Evolutionary conservation across 306 rosid genomes (phyloP).

Genomic region (Lathyrus sativus): DNA sequence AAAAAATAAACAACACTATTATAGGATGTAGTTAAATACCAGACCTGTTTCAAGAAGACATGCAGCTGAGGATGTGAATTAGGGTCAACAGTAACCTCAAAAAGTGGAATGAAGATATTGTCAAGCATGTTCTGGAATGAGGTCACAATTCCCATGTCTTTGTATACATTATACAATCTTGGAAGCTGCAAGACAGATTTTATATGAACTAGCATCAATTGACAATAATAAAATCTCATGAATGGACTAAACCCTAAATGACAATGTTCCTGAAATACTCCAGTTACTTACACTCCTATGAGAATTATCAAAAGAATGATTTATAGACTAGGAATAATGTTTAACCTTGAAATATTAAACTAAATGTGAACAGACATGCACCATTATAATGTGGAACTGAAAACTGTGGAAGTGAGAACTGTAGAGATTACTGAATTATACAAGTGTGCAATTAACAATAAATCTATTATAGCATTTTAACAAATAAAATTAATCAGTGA

Average conservation of each 20-base stretch:
- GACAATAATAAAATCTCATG: conserved; percentile 12
- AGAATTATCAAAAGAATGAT: conserved; percentile 21
- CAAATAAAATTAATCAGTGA: conserved; percentile 18
- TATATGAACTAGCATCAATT: conserved; percentile 27
- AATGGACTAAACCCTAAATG: conserved; percentile 20
- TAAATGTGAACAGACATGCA: conserved; percentile 1
- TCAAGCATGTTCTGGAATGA: conserved; percentile 97
- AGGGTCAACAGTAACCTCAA: conserved; percentile 94
- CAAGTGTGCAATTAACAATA: conserved; percentile 17
- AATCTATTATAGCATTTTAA: neutral
- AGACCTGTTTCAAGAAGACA: conserved; percentile 92
- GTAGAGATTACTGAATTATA: conserved; percentile 4
- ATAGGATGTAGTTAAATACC: conserved; percentile 6
- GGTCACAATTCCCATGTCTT: conserved; percentile 98
- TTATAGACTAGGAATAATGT: conserved; percentile 5
- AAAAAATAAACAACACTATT: neutral
- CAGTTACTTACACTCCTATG: conserved; percentile 12
- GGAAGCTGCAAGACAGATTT: conserved; percentile 73
- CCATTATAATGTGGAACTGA: conserved; percentile 27
- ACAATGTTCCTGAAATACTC: conserved; percentile 9
- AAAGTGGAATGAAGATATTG: conserved; percentile 90
- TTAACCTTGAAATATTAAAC: conserved; percentile 17
- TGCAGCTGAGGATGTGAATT: conserved; percentile 98
- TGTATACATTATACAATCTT: conserved; percentile 84
- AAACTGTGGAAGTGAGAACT: conserved; percentile 23